Evolutionary conservation across 2,329 filamentous ascomycete genomes (phyloP).

Genomic region (Epichloe sp.): DNA sequence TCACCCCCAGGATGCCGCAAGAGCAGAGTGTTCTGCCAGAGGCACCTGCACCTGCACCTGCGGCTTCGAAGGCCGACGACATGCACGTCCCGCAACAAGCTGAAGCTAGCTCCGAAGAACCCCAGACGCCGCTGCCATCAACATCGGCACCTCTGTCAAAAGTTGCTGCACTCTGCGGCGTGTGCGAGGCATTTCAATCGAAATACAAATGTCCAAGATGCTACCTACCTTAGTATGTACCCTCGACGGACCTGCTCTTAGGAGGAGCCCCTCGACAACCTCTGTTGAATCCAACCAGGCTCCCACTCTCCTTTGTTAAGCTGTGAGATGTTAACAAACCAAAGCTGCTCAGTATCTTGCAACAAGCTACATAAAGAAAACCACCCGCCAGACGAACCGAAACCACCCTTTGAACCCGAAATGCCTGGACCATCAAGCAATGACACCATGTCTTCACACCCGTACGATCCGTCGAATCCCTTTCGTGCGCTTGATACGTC

Average conservation of each 20-base stretch:
- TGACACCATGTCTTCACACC: not conserved
- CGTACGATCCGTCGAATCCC: constrained; percentile 24
- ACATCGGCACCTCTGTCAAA: not conserved
- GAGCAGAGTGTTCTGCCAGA: not conserved
- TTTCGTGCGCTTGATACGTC: constrained; percentile 39
- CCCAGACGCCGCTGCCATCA: not conserved
- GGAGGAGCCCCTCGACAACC: too few relatives aligned
- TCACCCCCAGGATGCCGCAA: not conserved
- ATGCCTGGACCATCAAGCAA: constrained; percentile 2
- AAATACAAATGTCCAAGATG: constrained; percentile 55
- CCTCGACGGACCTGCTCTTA: not conserved
- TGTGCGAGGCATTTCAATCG: constrained; percentile 36
- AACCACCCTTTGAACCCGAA: constrained; percentile 10
- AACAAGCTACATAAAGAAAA: constrained; percentile 38
- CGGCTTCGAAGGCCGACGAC: not conserved
- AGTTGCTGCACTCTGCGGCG: constrained; percentile 27
- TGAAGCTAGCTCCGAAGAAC: not conserved
- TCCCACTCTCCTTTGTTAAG: too few relatives aligned
- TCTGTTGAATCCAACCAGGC: too few relatives aligned
- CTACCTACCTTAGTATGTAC: constrained; percentile 41
- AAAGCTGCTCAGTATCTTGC: constrained; percentile 46
- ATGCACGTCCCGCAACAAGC: not conserved
- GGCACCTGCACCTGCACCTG: too few relatives aligned
- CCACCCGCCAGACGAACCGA: constrained; percentile 29
- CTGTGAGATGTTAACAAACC: not conserved